These are phyloP conservation scores for Zanthoxylum bungeanum DNA, from an alignment of 345 rosid species.

Conservation along the genomic window DNA sequence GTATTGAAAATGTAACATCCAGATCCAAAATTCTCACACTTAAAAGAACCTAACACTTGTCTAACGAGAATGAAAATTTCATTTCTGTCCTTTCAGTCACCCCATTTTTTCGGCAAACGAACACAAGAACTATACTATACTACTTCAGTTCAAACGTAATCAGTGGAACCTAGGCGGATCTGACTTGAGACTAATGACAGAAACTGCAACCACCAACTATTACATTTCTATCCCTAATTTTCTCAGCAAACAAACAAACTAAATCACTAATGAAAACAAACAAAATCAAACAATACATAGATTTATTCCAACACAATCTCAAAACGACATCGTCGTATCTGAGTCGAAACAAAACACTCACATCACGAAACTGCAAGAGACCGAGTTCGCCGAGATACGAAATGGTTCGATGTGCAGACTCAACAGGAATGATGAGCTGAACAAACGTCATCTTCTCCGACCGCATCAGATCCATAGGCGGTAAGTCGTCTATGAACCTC, in stretches of 20 bases:
- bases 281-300: background rate
- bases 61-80: background rate
- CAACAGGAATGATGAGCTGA: slow-evolving; percentile 92
- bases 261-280: background rate
- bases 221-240: background rate
- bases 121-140: background rate
- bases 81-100: background rate
- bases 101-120: background rate
- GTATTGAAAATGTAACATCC: background rate
- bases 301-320: background rate
- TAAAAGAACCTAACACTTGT: background rate
- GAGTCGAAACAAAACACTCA: slow-evolving; percentile 37
- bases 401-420: slow-evolving; percentile 82
- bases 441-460: slow-evolving; percentile 94
- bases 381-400: slow-evolving; percentile 85
- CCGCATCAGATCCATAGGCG: slow-evolving; percentile 97
- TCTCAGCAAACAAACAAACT: slow-evolving; percentile 3
- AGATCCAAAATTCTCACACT: slow-evolving; percentile 12
- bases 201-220: background rate
- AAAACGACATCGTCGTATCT: slow-evolving; percentile 38
- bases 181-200: background rate
- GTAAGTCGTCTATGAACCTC: slow-evolving; percentile 61
- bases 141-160: background rate
- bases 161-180: background rate
- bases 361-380: slow-evolving; percentile 75